A percentile compares a stretch with the other conserved stretches of the same genome.
Conservation (phyloP, 176 grass and related monocot species). For the Dendrocalamus sinicus region DNA sequence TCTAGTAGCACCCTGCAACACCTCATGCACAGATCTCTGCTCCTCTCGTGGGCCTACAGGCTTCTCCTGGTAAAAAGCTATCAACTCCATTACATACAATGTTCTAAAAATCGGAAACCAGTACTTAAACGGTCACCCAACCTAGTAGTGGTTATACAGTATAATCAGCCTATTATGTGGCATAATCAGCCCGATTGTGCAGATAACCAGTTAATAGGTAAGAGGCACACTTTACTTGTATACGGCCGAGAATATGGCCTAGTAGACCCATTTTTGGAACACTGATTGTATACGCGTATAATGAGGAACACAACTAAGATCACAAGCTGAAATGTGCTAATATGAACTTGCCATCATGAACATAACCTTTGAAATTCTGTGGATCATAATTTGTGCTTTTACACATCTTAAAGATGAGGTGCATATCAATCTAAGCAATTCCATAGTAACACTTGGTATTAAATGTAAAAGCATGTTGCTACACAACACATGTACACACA, state of each 20-base stretch:
- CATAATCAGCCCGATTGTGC: too few relatives aligned
- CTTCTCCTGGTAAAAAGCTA: slow-evolving; percentile 15
- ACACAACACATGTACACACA: background rate
- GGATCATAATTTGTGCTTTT: slow-evolving; percentile 19
- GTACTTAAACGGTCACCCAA: too few relatives aligned
- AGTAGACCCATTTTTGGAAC: too few relatives aligned
- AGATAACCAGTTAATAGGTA: too few relatives aligned
- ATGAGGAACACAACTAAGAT: slow-evolving; percentile 8
- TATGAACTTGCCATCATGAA: slow-evolving; percentile 33
- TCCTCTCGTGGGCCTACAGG: slow-evolving; percentile 3
- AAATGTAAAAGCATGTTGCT: background rate
- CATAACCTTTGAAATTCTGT: background rate
- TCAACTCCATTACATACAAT: background rate
- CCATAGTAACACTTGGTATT: background rate
- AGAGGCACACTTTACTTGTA: too few relatives aligned
- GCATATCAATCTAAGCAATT: slow-evolving; percentile 2
- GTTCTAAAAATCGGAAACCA: too few relatives aligned
- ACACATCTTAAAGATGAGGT: slow-evolving; percentile 19
- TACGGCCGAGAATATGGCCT: too few relatives aligned
- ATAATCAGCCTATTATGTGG: too few relatives aligned
- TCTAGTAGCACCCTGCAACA: background rate
- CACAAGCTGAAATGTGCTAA: slow-evolving; percentile 22
- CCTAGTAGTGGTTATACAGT: too few relatives aligned
- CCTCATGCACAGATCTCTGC: slow-evolving; percentile 3
- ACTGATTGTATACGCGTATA: background rate